phyloP scores from a whole-genome alignment of 495 filamentous ascomycete genomes.

The Penicillium flavigenum region DNA sequence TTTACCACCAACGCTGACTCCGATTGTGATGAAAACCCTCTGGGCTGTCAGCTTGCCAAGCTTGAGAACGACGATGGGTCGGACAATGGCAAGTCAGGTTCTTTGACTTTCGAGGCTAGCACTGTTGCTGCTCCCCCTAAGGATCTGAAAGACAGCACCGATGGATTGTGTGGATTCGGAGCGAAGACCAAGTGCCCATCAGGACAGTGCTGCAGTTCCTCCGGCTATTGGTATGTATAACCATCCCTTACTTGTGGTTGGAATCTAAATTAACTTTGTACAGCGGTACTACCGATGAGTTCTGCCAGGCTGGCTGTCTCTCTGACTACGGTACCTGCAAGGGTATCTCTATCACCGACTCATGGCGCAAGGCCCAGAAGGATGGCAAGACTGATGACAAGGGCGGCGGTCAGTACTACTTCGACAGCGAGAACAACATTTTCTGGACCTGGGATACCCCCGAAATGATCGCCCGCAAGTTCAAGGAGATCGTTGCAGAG shows the following conservation, averaged over 20 bases:
- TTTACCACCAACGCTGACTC: slow-evolving; percentile 58
- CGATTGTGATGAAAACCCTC: slow-evolving; percentile 44
- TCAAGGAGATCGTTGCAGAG: slow-evolving; percentile 56
- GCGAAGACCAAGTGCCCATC: slow-evolving; percentile 34
- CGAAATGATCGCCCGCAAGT: slow-evolving; percentile 60
- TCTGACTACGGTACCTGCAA: slow-evolving; percentile 48
- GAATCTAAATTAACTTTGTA: slow-evolving; percentile 6
- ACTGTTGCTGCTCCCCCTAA: slow-evolving; percentile 48
- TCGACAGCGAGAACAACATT: slow-evolving; percentile 55
- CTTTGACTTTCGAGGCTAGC: slow-evolving; percentile 54
- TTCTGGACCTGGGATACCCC: slow-evolving; percentile 80
- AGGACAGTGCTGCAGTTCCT: slow-evolving; percentile 39
- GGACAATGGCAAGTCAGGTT: slow-evolving; percentile 62
- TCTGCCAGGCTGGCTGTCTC: slow-evolving; percentile 39
- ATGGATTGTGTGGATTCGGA: slow-evolving; percentile 33
- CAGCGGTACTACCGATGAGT: slow-evolving; percentile 37
- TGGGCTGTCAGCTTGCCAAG: slow-evolving; percentile 61
- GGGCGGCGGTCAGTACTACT: slow-evolving; percentile 68
- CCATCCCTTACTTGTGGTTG: not conserved
- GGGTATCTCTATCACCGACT: slow-evolving; percentile 38
- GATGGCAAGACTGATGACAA: slow-evolving; percentile 57
- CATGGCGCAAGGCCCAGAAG: slow-evolving; percentile 49
- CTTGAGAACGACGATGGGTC: slow-evolving; percentile 65
- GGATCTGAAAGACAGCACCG: slow-evolving; percentile 49
- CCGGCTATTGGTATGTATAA: slow-evolving; percentile 39